Evolutionary conservation across 139 green algal species (phyloP).

Genomic region (Medakamo hakoo): DNA sequence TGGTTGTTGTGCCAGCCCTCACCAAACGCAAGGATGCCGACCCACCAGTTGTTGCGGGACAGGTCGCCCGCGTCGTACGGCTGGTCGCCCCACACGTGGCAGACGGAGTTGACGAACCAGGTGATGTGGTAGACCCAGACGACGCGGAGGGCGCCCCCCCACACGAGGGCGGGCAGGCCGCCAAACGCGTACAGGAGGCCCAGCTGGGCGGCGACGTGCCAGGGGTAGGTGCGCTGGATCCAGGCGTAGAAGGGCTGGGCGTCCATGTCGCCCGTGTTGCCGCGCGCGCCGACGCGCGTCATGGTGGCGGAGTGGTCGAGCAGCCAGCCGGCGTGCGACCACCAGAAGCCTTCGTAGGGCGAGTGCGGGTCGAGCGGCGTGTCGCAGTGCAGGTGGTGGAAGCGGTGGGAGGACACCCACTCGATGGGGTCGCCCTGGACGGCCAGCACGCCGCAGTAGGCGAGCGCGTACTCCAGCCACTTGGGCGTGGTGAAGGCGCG

Average conservation of each 20-base stretch:
- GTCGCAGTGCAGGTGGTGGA: constrained; percentile 94
- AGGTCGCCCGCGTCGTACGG: constrained; percentile 78
- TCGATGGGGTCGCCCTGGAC: constrained; percentile 85
- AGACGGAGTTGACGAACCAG: constrained; percentile 94
- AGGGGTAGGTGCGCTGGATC: constrained; percentile 69
- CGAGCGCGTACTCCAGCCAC: constrained; percentile 95
- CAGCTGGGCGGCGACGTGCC: constrained; percentile 69
- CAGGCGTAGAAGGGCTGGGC: constrained; percentile 82
- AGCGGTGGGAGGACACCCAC: constrained; percentile 77
- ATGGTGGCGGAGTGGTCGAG: constrained; percentile 79
- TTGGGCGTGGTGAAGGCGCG: constrained; percentile 82
- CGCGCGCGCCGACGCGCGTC: constrained; percentile 49
- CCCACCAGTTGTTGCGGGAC: constrained; percentile 60
- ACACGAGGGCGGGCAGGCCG: constrained; percentile 77
- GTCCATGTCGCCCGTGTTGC: constrained; percentile 73
- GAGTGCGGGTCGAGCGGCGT: constrained; percentile 95
- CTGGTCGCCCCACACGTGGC: constrained; percentile 90
- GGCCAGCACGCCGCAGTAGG: constrained; percentile 92
- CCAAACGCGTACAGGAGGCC: constrained; percentile 64
- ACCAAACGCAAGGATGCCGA: constrained; percentile 76
- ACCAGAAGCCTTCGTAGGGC: constrained; percentile 97
- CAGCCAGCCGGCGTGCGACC: constrained; percentile 92
- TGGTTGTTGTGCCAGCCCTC: constrained; percentile 98
- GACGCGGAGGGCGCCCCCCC: constrained; percentile 77
- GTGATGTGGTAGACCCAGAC: constrained; percentile 98